These are phyloP conservation scores for Pulveroboletus ravenelii DNA, from an alignment of 768 basidiomycete genomes.

Conservation along the genomic window DNA sequence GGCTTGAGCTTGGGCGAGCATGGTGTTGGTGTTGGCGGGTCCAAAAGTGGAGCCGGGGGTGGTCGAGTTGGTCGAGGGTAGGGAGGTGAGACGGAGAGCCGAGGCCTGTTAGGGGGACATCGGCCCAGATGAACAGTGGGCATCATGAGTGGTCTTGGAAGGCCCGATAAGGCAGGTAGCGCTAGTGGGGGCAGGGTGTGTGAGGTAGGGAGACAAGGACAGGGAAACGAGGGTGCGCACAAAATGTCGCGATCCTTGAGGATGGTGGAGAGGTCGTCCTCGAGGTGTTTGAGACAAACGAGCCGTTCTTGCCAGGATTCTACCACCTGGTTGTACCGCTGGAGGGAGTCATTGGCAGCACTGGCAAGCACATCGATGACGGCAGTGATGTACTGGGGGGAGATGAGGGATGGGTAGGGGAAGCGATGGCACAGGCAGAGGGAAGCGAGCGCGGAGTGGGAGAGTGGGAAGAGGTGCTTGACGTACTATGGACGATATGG, in stretches of 20 bases:
- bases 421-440: conserved; percentile 72
- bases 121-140: conserved; percentile 29
- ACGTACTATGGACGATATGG: conserved; percentile 59
- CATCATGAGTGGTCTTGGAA: conserved; percentile 50
- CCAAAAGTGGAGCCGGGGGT: conserved; percentile 18
- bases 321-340: conserved; percentile 53
- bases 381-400: conserved; percentile 23
- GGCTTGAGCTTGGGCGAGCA: conserved; percentile 62
- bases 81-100: conserved; percentile 44
- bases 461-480: conserved; percentile 58
- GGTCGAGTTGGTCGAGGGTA: conserved; percentile 31
- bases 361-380: conserved; percentile 55
- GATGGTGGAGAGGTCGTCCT: conserved; percentile 71
- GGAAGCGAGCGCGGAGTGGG: conserved; percentile 56
- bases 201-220: not conserved
- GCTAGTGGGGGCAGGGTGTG: no score
- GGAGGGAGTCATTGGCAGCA: conserved; percentile 68
- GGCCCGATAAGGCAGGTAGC: conserved; percentile 77
- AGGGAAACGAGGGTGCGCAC: conserved; percentile 41
- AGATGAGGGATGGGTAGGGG: conserved; percentile 33
- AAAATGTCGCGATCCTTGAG: conserved; percentile 84
- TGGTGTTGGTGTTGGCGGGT: conserved; percentile 31
- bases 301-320: conserved; percentile 66
- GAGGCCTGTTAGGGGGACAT: conserved; percentile 18
- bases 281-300: conserved; percentile 54